These are phyloP conservation scores for Bruguiera sexangula DNA, from an alignment of 345 rosid species.

Conservation along the genomic window DNA sequence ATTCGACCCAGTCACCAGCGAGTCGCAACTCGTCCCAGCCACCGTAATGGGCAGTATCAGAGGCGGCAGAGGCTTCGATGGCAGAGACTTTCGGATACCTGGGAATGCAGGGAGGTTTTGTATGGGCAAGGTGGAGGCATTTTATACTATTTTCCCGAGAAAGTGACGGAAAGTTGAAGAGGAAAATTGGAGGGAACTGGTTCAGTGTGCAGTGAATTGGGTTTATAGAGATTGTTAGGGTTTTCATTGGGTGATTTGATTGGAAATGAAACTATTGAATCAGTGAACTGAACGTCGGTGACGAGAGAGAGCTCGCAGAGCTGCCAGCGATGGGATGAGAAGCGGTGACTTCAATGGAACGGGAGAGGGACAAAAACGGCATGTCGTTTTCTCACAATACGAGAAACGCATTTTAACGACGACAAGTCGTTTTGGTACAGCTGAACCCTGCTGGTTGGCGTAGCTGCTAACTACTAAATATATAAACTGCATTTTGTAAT, in stretches of 20 bases:
- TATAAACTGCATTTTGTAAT: too few species aligned
- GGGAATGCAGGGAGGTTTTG: slow-evolving; percentile 12
- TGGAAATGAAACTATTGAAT: not conserved
- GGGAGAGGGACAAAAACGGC: too few species aligned
- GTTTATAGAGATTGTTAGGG: slow-evolving; percentile 14
- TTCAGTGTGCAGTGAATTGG: slow-evolving; percentile 15
- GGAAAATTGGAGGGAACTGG: slow-evolving; percentile 17
- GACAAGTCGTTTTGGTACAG: too few species aligned
- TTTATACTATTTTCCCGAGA: slow-evolving; percentile 14
- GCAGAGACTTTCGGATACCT: slow-evolving; percentile 8
- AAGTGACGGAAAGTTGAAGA: slow-evolving; percentile 29
- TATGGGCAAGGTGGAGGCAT: slow-evolving; percentile 5
- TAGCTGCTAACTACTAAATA: too few species aligned
- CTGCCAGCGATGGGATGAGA: too few species aligned
- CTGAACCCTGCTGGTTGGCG: too few species aligned
- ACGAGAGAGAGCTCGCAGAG: slow-evolving; percentile 24
- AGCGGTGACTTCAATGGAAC: too few species aligned
- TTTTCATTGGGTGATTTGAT: slow-evolving; percentile 22
- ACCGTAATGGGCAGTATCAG: slow-evolving; percentile 28
- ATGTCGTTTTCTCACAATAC: too few species aligned
- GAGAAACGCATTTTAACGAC: too few species aligned
- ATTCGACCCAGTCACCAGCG: slow-evolving; percentile 24
- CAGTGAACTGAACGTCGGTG: not conserved
- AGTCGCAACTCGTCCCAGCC: slow-evolving; percentile 56
- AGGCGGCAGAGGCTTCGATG: slow-evolving; percentile 17